These are phyloP conservation scores for Rehmannia glutinosa DNA, from an alignment of 257 asterid species.

Conservation along the genomic window DNA sequence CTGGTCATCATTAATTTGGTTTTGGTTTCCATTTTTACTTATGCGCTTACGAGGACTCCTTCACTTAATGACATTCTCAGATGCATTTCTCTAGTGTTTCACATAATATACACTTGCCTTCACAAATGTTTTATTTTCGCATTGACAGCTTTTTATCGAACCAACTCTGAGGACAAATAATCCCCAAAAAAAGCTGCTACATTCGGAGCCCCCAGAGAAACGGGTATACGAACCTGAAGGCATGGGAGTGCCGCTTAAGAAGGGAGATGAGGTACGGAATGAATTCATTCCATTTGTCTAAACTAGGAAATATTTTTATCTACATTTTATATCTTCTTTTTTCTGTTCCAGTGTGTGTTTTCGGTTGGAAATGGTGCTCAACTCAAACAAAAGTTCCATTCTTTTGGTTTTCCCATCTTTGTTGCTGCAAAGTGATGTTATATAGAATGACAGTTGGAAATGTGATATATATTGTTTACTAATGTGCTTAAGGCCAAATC, in stretches of 20 bases:
- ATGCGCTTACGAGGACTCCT: no score
- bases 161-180: conserved; percentile 71
- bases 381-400: not conserved
- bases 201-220: conserved; percentile 65
- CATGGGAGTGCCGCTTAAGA: conserved; percentile 60
- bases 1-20: no score
- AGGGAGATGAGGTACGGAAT: conserved; percentile 84
- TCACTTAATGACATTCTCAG: no score
- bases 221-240: conserved; percentile 56
- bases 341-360: not conserved
- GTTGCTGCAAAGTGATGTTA: not conserved
- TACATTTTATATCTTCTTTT: not conserved
- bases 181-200: conserved; percentile 63
- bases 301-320: not conserved
- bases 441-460: not conserved
- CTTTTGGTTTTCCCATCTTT: not conserved
- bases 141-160: conserved; percentile 72
- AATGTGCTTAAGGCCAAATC: conserved; percentile 4
- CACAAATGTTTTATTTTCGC: not conserved
- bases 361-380: not conserved
- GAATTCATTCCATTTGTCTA: not conserved
- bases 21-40: no score
- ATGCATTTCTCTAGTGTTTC: not conserved
- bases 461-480: not conserved
- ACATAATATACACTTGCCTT: not conserved